These are phyloP conservation scores for Cyclanthera cordifolia DNA, from an alignment of 306 rosid genomes.

Conservation along the genomic window DNA sequence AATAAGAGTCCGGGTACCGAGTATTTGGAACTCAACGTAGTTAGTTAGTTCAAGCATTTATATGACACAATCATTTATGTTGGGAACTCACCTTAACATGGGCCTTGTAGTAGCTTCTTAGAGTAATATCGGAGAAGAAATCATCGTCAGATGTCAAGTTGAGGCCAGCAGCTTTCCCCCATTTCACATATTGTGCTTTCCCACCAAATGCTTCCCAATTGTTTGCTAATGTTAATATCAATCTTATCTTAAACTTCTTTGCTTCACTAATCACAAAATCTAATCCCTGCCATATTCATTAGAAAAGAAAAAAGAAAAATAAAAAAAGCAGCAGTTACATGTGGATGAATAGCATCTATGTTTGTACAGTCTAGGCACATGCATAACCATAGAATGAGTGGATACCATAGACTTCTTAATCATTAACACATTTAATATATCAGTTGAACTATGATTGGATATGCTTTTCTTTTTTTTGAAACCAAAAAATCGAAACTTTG, in stretches of 20 bases:
- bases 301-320: too few relatives aligned
- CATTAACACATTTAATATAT: too few relatives aligned
- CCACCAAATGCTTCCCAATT: constrained; percentile 98
- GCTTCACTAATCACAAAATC: constrained; percentile 92
- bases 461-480: too few relatives aligned
- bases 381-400: neutral
- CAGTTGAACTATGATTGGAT: too few relatives aligned
- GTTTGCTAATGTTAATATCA: constrained; percentile 64
- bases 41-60: too few relatives aligned
- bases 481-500: too few relatives aligned
- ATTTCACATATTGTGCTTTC: constrained; percentile 79
- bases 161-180: constrained; percentile 87
- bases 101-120: constrained; percentile 66
- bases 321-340: neutral
- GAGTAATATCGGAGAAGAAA: constrained; percentile 73
- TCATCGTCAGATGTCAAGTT: constrained; percentile 74
- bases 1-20: too few relatives aligned
- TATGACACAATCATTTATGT: neutral
- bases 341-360: neutral
- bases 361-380: neutral
- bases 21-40: too few relatives aligned
- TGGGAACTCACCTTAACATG: constrained; percentile 62
- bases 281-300: constrained; percentile 40
- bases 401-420: too few relatives aligned
- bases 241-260: constrained; percentile 65